Base-by-base conservation (phyloP, 139 green algal species). In the Volvox reticuliferus region DNA sequence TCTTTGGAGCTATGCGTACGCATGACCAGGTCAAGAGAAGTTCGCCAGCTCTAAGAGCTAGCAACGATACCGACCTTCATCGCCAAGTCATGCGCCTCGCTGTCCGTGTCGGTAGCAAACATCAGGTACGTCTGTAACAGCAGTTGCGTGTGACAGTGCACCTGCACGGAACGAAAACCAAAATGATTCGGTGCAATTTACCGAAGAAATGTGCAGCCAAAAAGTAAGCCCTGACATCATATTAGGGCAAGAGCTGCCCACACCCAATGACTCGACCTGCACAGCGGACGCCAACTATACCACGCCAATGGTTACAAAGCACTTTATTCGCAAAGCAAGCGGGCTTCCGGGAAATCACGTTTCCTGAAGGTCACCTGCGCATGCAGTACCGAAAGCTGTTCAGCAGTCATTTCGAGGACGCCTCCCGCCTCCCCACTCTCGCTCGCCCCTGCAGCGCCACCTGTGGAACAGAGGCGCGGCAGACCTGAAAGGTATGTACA, bases 131-230 rank as follows among this genome's bases (percentile, higher is more conserved):
- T 63, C 88, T 94, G 91, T 30, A 92, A 21, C 65, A 94, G 87
- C 82, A 94, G 69, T 88, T 94, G 91, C 26, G n/a, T 50, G 88
- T 94, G 91, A 67, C 91, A 87, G 78, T 92, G 76, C 37, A 92
- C 37, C 81, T 94, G 91, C 12, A 79, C 1, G 73, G 16, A 79
- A 18, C 2, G 24, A 75, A 26, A 75, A 26, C 22, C 67, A 75
- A 26, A 75, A 75, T 26, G 24, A 75, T 75, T 28, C 22, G 67
- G 67, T 28, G 67, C 67, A 32, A 32, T 32, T n/a, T 2, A 12
- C 24, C 14, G 67, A 32, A 28, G 67, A 14, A 75, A 75, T 75
- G 6, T 26, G 67, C 22, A 55, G 44, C 44, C 44, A 55, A 55
- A 55, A 55, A 9, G 9, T 55, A 55, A 55, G 44, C 44, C 5